Percentiles rank a stretch among this genome's conserved stretches.
Evolutionary conservation across 768 basidiomycete genomes (phyloP).

Genomic region (Dacryopinax primogenitus): DNA sequence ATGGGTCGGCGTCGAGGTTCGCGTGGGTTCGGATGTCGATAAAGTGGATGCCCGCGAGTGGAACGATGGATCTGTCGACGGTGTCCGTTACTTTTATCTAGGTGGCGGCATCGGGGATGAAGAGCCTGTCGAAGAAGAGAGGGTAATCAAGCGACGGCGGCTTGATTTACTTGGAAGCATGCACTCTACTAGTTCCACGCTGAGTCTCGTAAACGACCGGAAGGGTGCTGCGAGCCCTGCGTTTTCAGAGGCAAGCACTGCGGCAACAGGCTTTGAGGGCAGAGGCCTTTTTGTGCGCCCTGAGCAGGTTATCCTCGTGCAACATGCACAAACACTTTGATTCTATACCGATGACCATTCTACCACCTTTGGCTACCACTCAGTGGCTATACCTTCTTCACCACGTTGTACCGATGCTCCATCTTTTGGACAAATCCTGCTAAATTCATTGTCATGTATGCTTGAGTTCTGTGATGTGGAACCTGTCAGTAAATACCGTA

Average conservation of each 20-base stretch:
- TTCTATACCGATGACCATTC: not conserved
- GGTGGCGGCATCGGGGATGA: slow-evolving; percentile 34
- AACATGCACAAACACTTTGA: not conserved
- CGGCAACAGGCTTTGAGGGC: not conserved
- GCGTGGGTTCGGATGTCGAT: slow-evolving; percentile 46
- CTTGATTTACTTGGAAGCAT: not conserved
- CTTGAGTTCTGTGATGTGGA: not conserved
- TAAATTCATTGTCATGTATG: no score
- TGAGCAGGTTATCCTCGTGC: slow-evolving; percentile 13
- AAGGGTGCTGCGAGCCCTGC: not conserved
- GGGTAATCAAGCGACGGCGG: not conserved
- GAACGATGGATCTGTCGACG: slow-evolving; percentile 76
- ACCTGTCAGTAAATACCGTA: not conserved
- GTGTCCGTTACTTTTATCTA: slow-evolving; percentile 74
- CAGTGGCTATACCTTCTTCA: no score
- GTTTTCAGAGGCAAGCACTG: slow-evolving; percentile 1
- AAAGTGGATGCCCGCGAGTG: slow-evolving; percentile 55
- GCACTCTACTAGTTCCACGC: slow-evolving; percentile 12
- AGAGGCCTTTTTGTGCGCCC: slow-evolving; percentile 18
- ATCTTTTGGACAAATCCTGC: no score
- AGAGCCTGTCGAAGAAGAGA: slow-evolving; percentile 1
- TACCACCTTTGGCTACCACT: no score
- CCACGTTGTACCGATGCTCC: no score
- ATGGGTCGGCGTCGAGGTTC: slow-evolving; percentile 88
- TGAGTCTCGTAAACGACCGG: slow-evolving; percentile 8